These are phyloP conservation scores for Epichloe amarillans DNA, from an alignment of 2,329 filamentous ascomycete genomes.

Conservation along the genomic window DNA sequence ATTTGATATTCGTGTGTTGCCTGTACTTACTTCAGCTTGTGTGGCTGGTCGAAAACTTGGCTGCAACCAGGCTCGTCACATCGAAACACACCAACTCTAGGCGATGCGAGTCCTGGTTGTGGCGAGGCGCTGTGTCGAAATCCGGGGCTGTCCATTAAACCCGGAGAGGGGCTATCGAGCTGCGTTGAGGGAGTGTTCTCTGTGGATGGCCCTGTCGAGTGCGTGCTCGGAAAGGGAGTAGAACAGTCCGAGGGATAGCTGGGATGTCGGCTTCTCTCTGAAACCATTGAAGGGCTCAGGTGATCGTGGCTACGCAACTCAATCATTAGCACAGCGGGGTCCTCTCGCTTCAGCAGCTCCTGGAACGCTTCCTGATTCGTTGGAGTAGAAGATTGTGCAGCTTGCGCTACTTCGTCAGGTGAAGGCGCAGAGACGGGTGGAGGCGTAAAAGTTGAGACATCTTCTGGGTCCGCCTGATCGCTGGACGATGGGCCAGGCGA, in stretches of 20 bases:
- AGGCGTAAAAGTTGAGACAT: constrained; percentile 6
- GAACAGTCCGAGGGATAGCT: constrained; percentile 28
- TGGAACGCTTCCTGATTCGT: constrained; percentile 6
- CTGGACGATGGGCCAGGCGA: constrained; percentile 8
- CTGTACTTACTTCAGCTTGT: constrained; percentile 40
- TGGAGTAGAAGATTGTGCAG: constrained; percentile 16
- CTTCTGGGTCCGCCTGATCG: constrained; percentile 1
- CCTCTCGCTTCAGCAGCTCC: constrained; percentile 9
- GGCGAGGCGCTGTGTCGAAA: constrained; percentile 26
- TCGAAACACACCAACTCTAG: constrained; percentile 16
- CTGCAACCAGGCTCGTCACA: constrained; percentile 25
- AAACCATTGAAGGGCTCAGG: constrained; percentile 11
- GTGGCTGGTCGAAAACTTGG: constrained; percentile 40
- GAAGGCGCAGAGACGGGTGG: constrained; percentile 9
- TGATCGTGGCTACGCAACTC: constrained; percentile 14
- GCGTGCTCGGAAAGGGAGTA: constrained; percentile 25
- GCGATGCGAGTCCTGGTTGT: constrained; percentile 15
- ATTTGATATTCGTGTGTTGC: constrained; percentile 8
- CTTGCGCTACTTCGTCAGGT: constrained; percentile 10
- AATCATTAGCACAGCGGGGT: constrained; percentile 12
- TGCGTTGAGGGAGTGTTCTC: constrained; percentile 35
- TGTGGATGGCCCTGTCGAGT: constrained; percentile 27
- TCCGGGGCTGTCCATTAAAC: constrained; percentile 23
- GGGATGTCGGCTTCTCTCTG: constrained; percentile 15
- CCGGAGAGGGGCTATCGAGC: constrained; percentile 28